Conservation (phyloP, 202 grass and related monocot species). For the Setaria viridis region DNA sequence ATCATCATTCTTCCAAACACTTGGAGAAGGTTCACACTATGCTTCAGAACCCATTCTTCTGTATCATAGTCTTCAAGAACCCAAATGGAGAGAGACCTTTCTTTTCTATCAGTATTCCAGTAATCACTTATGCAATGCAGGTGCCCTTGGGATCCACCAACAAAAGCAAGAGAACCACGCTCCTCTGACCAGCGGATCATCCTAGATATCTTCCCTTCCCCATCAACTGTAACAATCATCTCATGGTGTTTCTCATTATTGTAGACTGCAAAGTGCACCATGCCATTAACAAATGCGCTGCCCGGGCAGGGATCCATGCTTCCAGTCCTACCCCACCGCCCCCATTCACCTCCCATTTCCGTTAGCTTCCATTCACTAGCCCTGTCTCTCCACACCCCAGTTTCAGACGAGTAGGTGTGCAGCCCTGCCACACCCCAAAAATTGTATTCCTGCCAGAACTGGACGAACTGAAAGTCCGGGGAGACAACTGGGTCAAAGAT, state of each 20-base stretch:
- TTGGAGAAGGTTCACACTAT: neutral
- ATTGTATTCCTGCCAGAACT: too few species aligned
- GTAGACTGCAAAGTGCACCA: neutral
- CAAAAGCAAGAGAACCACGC: neutral
- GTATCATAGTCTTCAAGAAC: slow-evolving; percentile 2
- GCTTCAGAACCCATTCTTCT: neutral
- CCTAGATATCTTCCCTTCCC: neutral
- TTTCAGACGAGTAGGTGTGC: neutral
- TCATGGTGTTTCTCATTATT: accelerated
- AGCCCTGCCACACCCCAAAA: too few species aligned
- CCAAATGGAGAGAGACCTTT: neutral
- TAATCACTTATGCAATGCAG: neutral
- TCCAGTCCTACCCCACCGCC: too few species aligned
- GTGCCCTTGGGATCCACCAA: neutral
- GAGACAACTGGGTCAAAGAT: neutral
- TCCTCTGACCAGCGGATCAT: neutral
- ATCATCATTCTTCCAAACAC: neutral
- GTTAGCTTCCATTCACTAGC: neutral
- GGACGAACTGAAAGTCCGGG: neutral
- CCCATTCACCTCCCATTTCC: too few species aligned
- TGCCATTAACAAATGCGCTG: neutral
- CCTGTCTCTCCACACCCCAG: neutral
- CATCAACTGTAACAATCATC: neutral
- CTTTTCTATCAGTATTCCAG: neutral
- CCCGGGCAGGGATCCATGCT: too few species aligned